Base-by-base conservation (phyloP, 305 asterid species). In the Nicotiana rustica region DNA sequence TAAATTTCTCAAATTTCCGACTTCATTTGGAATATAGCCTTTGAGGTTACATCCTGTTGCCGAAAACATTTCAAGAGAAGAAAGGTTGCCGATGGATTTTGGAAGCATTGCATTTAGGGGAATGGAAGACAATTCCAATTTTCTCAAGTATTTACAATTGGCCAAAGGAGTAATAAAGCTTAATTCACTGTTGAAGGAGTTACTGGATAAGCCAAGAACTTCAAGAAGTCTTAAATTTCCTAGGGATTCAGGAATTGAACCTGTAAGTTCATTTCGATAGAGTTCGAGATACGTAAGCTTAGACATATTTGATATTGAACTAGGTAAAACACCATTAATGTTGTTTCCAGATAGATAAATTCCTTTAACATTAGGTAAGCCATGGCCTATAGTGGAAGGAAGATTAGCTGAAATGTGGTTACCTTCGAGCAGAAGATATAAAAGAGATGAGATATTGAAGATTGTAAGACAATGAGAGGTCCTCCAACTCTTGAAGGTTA, bases 261-360 rank as follows among this genome's bases (percentile, higher is more conserved):
- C 90, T 0, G 76, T 81, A 81, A 89, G 78, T 33, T 52, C 35
- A 66, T 87, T 88, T 1, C 0, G 4, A 6, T 13, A 10, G 15
- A 88, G 81, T 5, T 71, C 44, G 17, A 85, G 61, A 9, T 1
- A 0, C 0, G 3, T 4, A 55, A 85, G 87, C 13, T 81, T 78
- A 31, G 91, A 85, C 29, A 84, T 44, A 80, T 88, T 86, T 44
- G 89, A 81, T 57, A 88, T 85, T 12, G 86, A 88, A 10, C 69
- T 29, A 25, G 89, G 89, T 44, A 83, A 47, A 15, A 82, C 9
- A 17, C 35, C 71, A 66, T 2, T 66, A 31, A 66, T 66, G 21
- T 31, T 13, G 12, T 31, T 66, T 31, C n/a, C 19, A 14, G 4
- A 9, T 29, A 66, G 71, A 66, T 0, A 2, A 1, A 86, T 81